Conservation (phyloP, 108 stramenopile species). For the Cyclotella baltica region DNA sequence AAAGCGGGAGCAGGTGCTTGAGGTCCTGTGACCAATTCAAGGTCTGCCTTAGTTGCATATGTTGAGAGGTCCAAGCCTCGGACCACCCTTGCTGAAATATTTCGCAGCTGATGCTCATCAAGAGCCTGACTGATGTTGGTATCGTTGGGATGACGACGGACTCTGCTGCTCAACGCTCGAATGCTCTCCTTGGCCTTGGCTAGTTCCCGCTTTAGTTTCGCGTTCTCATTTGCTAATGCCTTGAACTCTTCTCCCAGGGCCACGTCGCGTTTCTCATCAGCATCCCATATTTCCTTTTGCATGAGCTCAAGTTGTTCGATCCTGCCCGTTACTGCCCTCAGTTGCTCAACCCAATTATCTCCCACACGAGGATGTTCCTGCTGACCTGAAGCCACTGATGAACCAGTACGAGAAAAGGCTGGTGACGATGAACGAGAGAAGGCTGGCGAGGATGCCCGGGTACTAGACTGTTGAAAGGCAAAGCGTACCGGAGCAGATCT, state of each 20-base stretch:
- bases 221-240: background rate
- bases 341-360: constrained; percentile 1
- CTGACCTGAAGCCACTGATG: background rate
- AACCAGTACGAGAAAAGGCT: background rate
- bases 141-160: background rate
- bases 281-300: background rate
- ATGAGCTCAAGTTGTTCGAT: background rate
- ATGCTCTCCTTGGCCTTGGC: background rate
- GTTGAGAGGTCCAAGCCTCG: background rate
- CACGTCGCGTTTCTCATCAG: background rate
- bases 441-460: background rate
- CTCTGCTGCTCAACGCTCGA: background rate
- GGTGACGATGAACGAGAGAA: background rate
- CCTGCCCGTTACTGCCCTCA: background rate
- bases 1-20: background rate
- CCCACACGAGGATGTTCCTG: background rate
- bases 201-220: background rate
- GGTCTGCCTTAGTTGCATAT: background rate
- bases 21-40: background rate
- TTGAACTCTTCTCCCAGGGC: background rate
- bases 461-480: background rate
- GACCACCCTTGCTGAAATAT: background rate
- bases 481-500: background rate
- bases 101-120: background rate
- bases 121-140: background rate